These are phyloP conservation scores for Samsoniella hepiali DNA, from an alignment of 2,329 filamentous ascomycete genomes.

Conservation along the genomic window DNA sequence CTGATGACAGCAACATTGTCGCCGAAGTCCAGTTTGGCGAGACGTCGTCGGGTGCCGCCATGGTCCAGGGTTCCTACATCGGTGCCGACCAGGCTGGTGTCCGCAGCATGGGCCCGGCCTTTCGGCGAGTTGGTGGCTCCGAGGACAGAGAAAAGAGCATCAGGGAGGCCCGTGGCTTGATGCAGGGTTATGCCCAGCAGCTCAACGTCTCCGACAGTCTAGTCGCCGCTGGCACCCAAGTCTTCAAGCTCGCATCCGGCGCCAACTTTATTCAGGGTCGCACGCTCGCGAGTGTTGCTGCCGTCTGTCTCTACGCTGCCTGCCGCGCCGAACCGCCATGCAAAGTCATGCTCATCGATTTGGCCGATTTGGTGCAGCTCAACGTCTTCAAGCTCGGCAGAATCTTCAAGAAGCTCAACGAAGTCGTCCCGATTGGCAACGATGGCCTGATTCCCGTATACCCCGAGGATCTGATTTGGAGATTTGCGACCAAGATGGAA, in stretches of 20 bases:
- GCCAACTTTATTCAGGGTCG: conserved; percentile 84
- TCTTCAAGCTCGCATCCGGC: conserved; percentile 72
- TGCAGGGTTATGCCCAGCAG: conserved; percentile 60
- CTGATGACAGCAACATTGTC: conserved; percentile 85
- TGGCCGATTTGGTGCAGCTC: conserved; percentile 77
- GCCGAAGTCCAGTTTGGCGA: conserved; percentile 91
- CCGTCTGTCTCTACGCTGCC: conserved; percentile 87
- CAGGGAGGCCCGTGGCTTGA: conserved; percentile 54
- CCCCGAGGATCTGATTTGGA: conserved; percentile 84
- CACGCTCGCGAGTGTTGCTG: conserved; percentile 77
- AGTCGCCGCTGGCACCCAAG: conserved; percentile 63
- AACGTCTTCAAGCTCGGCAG: conserved; percentile 92
- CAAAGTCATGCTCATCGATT: conserved; percentile 89
- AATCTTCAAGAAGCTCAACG: conserved; percentile 79
- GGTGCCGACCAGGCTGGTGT: conserved; percentile 81
- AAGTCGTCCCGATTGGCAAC: conserved; percentile 67
- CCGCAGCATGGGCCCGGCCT: conserved; percentile 62
- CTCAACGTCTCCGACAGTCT: conserved; percentile 60
- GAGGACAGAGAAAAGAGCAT: conserved; percentile 59
- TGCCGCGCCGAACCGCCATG: conserved; percentile 77
- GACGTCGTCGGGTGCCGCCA: conserved; percentile 76
- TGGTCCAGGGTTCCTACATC: conserved; percentile 87
- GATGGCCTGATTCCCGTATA: conserved; percentile 66
- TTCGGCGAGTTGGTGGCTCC: conserved; percentile 56
- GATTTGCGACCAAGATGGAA: conserved; percentile 88